These are phyloP conservation scores for Metschnikowia corniflorae DNA, from an alignment of 805 yeast genomes.

Conservation along the genomic window DNA sequence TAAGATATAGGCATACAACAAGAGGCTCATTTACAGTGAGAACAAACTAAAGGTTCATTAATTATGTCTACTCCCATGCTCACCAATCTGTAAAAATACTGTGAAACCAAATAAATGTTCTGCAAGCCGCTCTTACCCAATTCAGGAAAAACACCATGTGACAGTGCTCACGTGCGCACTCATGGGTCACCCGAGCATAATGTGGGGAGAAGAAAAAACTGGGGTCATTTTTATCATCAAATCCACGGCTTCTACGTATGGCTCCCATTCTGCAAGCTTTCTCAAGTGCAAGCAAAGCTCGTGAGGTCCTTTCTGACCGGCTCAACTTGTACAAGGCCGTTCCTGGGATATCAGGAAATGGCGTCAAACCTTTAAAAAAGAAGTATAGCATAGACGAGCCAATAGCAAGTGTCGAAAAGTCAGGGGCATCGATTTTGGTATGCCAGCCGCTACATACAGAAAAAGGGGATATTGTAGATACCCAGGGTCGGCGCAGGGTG, in stretches of 20 bases:
- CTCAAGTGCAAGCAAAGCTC: slow-evolving; percentile 1
- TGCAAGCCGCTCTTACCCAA: too few relatives aligned
- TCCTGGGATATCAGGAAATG: slow-evolving; percentile 24
- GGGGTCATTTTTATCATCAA: too few relatives aligned
- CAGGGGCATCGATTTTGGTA: slow-evolving; percentile 12
- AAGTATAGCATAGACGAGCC: slow-evolving; percentile 16
- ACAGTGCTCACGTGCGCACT: slow-evolving; percentile 6
- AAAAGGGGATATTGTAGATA: slow-evolving; percentile 56
- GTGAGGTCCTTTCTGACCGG: slow-evolving; percentile 19
- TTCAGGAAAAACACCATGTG: too few relatives aligned
- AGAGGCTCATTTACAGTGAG: too few relatives aligned
- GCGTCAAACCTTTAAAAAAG: slow-evolving; percentile 28
- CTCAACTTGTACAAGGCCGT: slow-evolving; percentile 27
- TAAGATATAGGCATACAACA: too few relatives aligned
- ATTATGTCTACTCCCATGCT: too few relatives aligned
- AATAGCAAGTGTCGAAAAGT: slow-evolving; percentile 8
- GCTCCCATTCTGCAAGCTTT: slow-evolving; percentile 7
- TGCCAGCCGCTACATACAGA: slow-evolving; percentile 33
- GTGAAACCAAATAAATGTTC: too few relatives aligned
- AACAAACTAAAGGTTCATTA: too few relatives aligned
- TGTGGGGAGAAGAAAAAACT: slow-evolving; percentile 1
- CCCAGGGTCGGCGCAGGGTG: slow-evolving; percentile 55
- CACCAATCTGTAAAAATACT: too few relatives aligned
- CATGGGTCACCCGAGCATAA: not conserved
- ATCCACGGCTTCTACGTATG: too few relatives aligned